phyloP scores from a whole-genome alignment of 805 yeast genomes.

The Candida germanica region DNA sequence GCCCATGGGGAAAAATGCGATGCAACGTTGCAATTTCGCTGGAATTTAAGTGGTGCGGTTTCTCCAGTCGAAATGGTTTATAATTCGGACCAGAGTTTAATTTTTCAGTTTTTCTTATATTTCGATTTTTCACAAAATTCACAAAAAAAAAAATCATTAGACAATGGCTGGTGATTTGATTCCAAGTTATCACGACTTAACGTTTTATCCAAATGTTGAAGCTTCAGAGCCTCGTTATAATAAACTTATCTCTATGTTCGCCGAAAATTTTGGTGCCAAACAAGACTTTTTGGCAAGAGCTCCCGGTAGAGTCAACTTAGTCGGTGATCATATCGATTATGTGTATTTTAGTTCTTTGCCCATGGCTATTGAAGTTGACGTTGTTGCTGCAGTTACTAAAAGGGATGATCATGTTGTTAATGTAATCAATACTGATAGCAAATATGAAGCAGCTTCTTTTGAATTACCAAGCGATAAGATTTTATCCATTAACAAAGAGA shows the following conservation, averaged over 20 bases:
- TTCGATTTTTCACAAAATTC: background rate
- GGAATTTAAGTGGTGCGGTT: constrained; percentile 1
- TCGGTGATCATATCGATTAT: constrained; percentile 76
- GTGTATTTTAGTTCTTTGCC: constrained; percentile 66
- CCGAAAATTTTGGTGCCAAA: constrained; percentile 18
- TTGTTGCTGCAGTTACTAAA: constrained; percentile 49
- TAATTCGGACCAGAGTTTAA: too few species aligned
- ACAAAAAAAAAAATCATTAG: background rate
- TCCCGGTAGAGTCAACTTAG: constrained; percentile 74
- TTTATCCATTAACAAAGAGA: constrained; percentile 46
- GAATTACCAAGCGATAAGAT: constrained; percentile 42
- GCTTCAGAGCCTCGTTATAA: constrained; percentile 26
- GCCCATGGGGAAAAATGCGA: constrained; percentile 1
- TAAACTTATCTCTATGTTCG: constrained; percentile 22
- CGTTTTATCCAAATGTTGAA: constrained; percentile 32
- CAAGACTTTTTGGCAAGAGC: constrained; percentile 55
- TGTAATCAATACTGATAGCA: constrained; percentile 30
- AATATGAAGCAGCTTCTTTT: constrained; percentile 34
- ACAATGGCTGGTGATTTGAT: constrained; percentile 14
- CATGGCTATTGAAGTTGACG: constrained; percentile 67
- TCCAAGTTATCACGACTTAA: constrained; percentile 33
- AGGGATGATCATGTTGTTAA: constrained; percentile 14
- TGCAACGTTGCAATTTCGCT: constrained; percentile 17
- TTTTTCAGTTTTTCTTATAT: background rate
- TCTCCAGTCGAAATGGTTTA: too few species aligned